These are phyloP conservation scores for Westerdykella sp. DNA, from an alignment of 2,329 filamentous ascomycete genomes.

Conservation along the genomic window DNA sequence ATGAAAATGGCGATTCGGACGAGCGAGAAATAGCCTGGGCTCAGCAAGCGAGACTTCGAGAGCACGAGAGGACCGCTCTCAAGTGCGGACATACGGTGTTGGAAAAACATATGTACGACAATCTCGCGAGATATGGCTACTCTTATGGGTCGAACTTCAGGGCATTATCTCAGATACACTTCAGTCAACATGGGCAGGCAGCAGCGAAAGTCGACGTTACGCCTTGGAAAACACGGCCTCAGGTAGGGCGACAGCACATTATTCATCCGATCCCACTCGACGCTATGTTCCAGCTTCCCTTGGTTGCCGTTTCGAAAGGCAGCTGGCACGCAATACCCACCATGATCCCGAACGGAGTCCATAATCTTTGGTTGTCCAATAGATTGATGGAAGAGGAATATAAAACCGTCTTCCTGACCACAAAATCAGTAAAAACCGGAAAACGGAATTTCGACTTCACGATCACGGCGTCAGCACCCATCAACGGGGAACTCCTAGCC, in stretches of 20 bases:
- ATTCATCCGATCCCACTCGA: conserved; percentile 6
- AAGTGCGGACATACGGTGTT: too few species aligned
- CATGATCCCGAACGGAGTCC: background rate
- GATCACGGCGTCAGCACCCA: background rate
- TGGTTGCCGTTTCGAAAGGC: conserved; percentile 1
- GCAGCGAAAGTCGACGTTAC: background rate
- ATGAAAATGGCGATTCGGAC: background rate
- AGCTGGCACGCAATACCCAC: background rate
- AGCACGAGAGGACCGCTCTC: background rate
- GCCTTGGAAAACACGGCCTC: background rate
- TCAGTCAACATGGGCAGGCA: background rate
- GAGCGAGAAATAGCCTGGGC: too few species aligned
- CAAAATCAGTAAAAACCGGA: background rate
- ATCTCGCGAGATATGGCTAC: conserved; percentile 2
- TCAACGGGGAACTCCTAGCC: background rate
- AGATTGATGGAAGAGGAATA: background rate
- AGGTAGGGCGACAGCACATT: background rate
- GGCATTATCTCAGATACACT: background rate
- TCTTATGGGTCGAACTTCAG: conserved; percentile 3
- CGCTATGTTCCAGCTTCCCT: conserved; percentile 1
- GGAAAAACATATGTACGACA: too few species aligned
- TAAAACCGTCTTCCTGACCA: background rate
- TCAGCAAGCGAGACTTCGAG: background rate
- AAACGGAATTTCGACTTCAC: background rate
- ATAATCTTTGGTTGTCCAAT: conserved; percentile 3